Conservation (phyloP, 2,329 filamentous ascomycete genomes). For the Sporothrix inflata region DNA sequence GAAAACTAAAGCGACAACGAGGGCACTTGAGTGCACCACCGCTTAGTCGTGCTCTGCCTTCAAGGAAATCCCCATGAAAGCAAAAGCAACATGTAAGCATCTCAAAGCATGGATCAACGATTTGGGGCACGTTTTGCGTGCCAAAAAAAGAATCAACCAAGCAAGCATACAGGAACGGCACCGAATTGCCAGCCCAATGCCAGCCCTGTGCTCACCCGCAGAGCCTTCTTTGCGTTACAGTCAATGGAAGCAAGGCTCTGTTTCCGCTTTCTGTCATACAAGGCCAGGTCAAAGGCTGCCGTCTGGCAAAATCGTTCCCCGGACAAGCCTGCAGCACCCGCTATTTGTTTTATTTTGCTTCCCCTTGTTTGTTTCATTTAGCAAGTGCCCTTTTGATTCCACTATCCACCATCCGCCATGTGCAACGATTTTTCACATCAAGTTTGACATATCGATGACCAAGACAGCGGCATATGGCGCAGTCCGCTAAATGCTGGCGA, state of each 20-base stretch:
- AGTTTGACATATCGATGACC: constrained; percentile 10
- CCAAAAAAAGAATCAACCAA: neutral
- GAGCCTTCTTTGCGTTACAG: constrained; percentile 4
- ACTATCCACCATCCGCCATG: neutral
- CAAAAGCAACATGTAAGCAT: neutral
- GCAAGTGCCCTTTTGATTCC: neutral
- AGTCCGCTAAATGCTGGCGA: neutral
- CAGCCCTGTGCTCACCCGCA: neutral
- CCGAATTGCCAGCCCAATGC: neutral
- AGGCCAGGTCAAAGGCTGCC: neutral
- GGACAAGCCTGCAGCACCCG: neutral
- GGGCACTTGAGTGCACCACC: neutral
- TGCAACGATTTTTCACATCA: neutral
- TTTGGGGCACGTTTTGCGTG: neutral
- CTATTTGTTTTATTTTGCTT: neutral
- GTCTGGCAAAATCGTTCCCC: neutral
- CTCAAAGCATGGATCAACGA: neutral
- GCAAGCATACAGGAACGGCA: neutral
- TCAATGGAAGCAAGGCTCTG: constrained; percentile 11
- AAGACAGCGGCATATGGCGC: neutral
- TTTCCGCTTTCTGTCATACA: neutral
- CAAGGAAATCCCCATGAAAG: neutral
- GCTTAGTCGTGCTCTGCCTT: neutral
- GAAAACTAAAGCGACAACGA: neutral
- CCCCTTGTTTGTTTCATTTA: neutral